phyloP scores from a whole-genome alignment of 176 grass and related monocot genomes.

The Rhynchospora pubera region DNA sequence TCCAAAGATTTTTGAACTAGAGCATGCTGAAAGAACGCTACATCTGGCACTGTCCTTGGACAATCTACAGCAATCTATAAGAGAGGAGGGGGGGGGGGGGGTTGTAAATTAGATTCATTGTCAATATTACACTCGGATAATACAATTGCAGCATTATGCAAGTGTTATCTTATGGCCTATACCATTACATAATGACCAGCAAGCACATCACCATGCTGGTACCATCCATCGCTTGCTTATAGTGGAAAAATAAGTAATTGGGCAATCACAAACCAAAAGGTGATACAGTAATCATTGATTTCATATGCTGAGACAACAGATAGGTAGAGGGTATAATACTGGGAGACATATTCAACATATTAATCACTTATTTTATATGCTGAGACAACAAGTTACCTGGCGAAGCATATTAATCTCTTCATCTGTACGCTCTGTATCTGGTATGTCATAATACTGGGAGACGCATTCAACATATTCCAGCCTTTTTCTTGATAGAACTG shows the following conservation, averaged over 20 bases:
- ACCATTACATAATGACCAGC: background rate
- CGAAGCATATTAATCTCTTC: conserved; percentile 99
- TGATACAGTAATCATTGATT: background rate
- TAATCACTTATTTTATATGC: no score
- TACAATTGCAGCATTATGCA: background rate
- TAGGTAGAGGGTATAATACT: background rate
- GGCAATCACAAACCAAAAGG: background rate
- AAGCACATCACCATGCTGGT: background rate
- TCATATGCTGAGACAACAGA: conserved; percentile 4
- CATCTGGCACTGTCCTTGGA: conserved; percentile 80
- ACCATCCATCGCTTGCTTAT: background rate
- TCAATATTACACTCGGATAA: background rate
- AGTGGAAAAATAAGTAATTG: background rate
- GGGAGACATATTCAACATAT: background rate
- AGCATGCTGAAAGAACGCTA: conserved; percentile 68
- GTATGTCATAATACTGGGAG: conserved; percentile 90
- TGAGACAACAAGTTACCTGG: conserved; percentile 50
- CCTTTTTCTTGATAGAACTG: conserved; percentile 86
- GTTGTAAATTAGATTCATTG: background rate
- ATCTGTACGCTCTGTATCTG: conserved; percentile 76
- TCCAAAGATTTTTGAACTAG: conserved; percentile 96
- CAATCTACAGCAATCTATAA: conserved; percentile 69
- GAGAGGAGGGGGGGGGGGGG: background rate
- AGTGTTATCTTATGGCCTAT: background rate
- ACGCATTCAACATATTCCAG: conserved; percentile 97